Percentiles rank a stretch among this genome's conserved stretches.
Conservation (phyloP, 352 stramenopile species). For the Paralagenidium karlingii region DNA sequence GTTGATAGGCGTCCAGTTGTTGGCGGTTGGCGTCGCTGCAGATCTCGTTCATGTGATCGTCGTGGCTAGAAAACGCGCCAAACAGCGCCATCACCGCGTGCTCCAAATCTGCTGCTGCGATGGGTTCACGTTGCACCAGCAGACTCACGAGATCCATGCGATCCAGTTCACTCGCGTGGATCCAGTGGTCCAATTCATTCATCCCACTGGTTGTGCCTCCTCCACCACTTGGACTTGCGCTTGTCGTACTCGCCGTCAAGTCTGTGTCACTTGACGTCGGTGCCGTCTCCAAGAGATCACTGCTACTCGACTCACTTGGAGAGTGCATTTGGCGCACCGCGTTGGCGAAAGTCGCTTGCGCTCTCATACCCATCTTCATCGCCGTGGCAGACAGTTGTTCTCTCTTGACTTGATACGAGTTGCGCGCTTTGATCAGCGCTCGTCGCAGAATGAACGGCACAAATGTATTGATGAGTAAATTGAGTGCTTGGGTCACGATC, state of each 20-base stretch:
- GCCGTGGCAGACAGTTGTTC: slow-evolving; percentile 20
- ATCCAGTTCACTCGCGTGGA: slow-evolving; percentile 15
- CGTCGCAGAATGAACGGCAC: slow-evolving; percentile 34
- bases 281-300: neutral
- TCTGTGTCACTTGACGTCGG: neutral
- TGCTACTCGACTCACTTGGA: no score
- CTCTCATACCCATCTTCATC: slow-evolving; percentile 13
- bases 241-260: slow-evolving; percentile 5
- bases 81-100: slow-evolving; percentile 21
- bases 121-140: slow-evolving; percentile 23
- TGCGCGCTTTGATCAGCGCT: slow-evolving; percentile 24
- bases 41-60: slow-evolving; percentile 37
- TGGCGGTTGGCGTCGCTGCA: slow-evolving; percentile 17
- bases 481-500: slow-evolving; percentile 57
- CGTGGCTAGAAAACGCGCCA: slow-evolving; percentile 21
- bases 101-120: slow-evolving; percentile 22
- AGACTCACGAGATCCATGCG: slow-evolving; percentile 14
- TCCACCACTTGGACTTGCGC: no score
- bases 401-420: slow-evolving; percentile 42
- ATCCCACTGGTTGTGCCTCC: slow-evolving; percentile 9
- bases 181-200: slow-evolving; percentile 13
- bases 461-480: slow-evolving; percentile 55
- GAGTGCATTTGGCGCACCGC: no score
- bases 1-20: slow-evolving; percentile 29
- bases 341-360: no score